Evolutionary conservation across 495 filamentous ascomycete genomes (phyloP), one percentile per base, ranked within the genome.

Genomic region (Massariosphaeria phaeospora): DNA sequence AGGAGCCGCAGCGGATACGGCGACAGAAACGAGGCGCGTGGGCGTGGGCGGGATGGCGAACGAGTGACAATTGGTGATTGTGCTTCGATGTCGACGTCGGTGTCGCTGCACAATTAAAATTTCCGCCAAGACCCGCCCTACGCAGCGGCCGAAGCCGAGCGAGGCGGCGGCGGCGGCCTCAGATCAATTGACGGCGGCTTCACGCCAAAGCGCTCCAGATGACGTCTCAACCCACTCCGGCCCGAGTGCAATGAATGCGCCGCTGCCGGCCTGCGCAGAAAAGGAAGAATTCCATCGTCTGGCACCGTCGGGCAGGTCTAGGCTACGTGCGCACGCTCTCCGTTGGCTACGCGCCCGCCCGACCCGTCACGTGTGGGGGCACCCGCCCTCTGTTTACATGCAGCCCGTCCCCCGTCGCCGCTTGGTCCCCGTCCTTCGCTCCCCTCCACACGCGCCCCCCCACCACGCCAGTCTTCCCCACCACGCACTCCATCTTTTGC

Each of bases 381-480:
- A 13, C 46, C 35, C 40, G 30, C n/a, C n/a, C n/a, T n/a, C n/a
- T 57, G 54, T 57, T 57, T 57, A 57, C 54, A 49, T 57, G 17
- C 1, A 29, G 17, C 2, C 30, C 21, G 2, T 12, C 30, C 51
- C 25, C 26, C n/a, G n/a, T n/a, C n/a, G n/a, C n/a, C n/a, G n/a
- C n/a, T n/a, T n/a, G n/a, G n/a, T n/a, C n/a, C n/a, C n/a, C n/a
- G 30, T 51, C 46, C 43, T 15, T 12, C 33, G 34, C 34, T 50
- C 38, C 9, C 23, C 17, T 8, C 39, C 39, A 23, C 40, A 13
- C n/a, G 12, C 45, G 25, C 18, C 35, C 48, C 23, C 15, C 49
- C n/a, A 42, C 39, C 38, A 58, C 30, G 46, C 26, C 47, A 38
- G 12, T 9, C 38, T 5, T 29, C 33, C 43, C 34, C 31, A 8